Conservation (phyloP, 2,329 filamentous ascomycete species). For the Gliomastix tumulicola region DNA sequence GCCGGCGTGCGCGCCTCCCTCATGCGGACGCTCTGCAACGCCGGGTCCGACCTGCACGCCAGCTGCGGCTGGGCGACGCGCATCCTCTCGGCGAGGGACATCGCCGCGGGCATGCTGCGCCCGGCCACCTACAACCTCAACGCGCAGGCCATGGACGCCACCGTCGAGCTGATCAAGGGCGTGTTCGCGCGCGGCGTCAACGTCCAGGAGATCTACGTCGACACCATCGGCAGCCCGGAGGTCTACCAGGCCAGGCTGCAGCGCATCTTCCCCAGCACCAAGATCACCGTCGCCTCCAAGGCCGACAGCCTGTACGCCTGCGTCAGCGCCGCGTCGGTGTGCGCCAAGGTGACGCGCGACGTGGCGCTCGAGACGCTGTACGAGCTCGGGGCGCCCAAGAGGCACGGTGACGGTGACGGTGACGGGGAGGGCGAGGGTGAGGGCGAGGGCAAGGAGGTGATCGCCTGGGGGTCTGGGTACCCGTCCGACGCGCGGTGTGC, state of each 20-base stretch:
- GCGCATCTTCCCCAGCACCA: conserved; percentile 70
- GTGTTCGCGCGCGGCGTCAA: conserved; percentile 75
- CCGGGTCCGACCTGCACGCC: conserved; percentile 37
- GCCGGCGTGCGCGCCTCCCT: conserved; percentile 69
- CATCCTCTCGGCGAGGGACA: conserved; percentile 76
- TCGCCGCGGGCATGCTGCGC: conserved; percentile 70
- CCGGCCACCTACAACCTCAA: conserved; percentile 76
- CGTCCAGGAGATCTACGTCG: conserved; percentile 84
- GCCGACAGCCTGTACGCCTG: conserved; percentile 89
- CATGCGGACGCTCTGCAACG: conserved; percentile 62
- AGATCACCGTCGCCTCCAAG: conserved; percentile 78
- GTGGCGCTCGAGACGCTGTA: conserved; percentile 79
- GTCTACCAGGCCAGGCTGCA: conserved; percentile 81
- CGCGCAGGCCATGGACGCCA: conserved; percentile 90
- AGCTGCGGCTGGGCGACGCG: conserved; percentile 78
- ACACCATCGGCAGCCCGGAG: conserved; percentile 81
- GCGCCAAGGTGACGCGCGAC: conserved; percentile 93
- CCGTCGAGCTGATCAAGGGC: conserved; percentile 70
- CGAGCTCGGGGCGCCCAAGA: conserved; percentile 27
- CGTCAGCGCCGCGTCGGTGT: conserved; percentile 89
- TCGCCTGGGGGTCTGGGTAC: conserved; percentile 85
- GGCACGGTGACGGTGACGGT: background rate
- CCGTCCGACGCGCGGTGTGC: conserved; percentile 79
- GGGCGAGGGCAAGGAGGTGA: conserved; percentile 32
- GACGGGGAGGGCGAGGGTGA: conserved; percentile 21